These are phyloP conservation scores for Ogataea thermomethanolica DNA, from an alignment of 805 yeast genomes.

Conservation along the genomic window DNA sequence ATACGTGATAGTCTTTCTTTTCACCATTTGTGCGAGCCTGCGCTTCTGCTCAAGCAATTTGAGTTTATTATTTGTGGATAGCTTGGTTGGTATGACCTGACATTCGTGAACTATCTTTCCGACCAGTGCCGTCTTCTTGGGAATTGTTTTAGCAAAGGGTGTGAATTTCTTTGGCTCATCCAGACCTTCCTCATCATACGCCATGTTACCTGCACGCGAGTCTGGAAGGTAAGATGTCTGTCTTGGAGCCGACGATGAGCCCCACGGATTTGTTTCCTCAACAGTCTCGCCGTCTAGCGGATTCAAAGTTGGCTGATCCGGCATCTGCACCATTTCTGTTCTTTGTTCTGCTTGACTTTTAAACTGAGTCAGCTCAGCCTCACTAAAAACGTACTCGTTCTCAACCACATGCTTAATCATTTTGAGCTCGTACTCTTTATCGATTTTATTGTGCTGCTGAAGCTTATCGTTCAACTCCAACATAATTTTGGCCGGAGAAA, in stretches of 20 bases:
- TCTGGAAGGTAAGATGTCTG: slow-evolving; percentile 24
- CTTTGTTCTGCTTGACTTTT: slow-evolving; percentile 50
- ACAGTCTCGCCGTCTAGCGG: slow-evolving; percentile 37
- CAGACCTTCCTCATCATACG: slow-evolving; percentile 3
- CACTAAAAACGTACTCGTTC: slow-evolving; percentile 85
- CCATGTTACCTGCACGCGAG: slow-evolving; percentile 15
- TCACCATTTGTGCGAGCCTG: slow-evolving; percentile 30
- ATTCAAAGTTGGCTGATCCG: slow-evolving; percentile 47
- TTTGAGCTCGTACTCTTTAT: slow-evolving; percentile 79
- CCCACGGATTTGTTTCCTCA: slow-evolving; percentile 32
- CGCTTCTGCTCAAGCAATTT: slow-evolving; percentile 49
- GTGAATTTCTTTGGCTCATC: slow-evolving; percentile 40
- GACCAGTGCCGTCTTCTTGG: slow-evolving; percentile 77
- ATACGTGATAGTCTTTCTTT: slow-evolving; percentile 50
- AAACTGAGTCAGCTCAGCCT: slow-evolving; percentile 68
- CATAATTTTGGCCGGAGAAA: slow-evolving; percentile 43
- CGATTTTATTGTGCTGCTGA: slow-evolving; percentile 53
- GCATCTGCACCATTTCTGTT: slow-evolving; percentile 50
- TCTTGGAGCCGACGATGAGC: slow-evolving; percentile 24
- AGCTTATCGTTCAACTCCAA: slow-evolving; percentile 51
- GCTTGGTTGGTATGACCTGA: slow-evolving; percentile 74
- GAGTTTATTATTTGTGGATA: slow-evolving; percentile 61
- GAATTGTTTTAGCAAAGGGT: slow-evolving; percentile 86
- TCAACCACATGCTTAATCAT: slow-evolving; percentile 76
- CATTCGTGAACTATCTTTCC: slow-evolving; percentile 95